Conservation (phyloP, 2,329 filamentous ascomycete genomes). For the Achaetomium macrosporum region DNA sequence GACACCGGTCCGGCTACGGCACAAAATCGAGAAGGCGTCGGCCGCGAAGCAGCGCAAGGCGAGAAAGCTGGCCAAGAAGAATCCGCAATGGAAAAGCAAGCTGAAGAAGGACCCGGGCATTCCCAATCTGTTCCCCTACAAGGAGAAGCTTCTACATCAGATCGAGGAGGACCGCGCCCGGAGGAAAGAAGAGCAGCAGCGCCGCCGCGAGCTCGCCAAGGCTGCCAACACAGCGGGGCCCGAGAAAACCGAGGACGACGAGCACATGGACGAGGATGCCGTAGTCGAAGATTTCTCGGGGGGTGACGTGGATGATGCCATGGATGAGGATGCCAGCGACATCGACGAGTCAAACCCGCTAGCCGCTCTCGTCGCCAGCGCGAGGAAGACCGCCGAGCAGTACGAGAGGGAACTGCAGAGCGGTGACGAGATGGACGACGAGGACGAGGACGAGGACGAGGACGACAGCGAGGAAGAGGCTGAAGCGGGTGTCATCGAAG, state of each 20-base stretch:
- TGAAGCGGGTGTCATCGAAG: conserved; percentile 41
- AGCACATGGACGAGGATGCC: conserved; percentile 45
- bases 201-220: conserved; percentile 66
- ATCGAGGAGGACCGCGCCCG: conserved; percentile 81
- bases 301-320: conserved; percentile 54
- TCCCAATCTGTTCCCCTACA: conserved; percentile 95
- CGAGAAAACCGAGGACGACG: conserved; percentile 41
- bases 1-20: conserved; percentile 76
- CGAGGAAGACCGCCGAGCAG: conserved; percentile 67
- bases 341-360: conserved; percentile 76
- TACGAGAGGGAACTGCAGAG: conserved; percentile 63
- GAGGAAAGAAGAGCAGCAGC: conserved; percentile 73
- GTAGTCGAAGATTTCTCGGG: conserved; percentile 50
- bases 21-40: conserved; percentile 94
- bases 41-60: conserved; percentile 85
- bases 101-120: conserved; percentile 98
- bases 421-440: conserved; percentile 53
- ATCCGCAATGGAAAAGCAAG: conserved; percentile 92
- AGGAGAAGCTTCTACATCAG: conserved; percentile 88
- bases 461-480: conserved; percentile 52
- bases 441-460: conserved; percentile 46
- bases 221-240: conserved; percentile 54
- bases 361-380: conserved; percentile 84
- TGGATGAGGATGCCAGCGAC: conserved; percentile 47
- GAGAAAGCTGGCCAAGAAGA: conserved; percentile 87